Percentiles rank a stretch among this genome's conserved stretches.
These are phyloP conservation scores for Xerocomus spinulosus DNA, from an alignment of 768 basidiomycete genomes.

Conservation along the genomic window DNA sequence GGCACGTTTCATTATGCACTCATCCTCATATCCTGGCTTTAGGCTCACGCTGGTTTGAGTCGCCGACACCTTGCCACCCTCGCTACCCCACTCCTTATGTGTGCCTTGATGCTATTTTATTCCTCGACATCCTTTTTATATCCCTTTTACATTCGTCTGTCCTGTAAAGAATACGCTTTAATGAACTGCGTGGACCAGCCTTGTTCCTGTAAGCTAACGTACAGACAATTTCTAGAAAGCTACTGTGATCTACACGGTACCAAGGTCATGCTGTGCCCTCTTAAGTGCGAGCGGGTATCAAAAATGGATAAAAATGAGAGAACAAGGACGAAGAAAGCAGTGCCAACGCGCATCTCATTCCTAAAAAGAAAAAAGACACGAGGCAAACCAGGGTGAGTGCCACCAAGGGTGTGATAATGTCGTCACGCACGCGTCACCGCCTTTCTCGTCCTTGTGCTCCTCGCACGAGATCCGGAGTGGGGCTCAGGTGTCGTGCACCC, in stretches of 20 bases:
- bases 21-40: background rate
- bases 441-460: too few relatives aligned
- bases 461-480: too few relatives aligned
- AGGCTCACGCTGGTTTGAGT: background rate
- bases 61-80: background rate
- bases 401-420: too few relatives aligned
- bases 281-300: too few relatives aligned
- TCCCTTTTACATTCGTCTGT: background rate
- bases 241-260: background rate
- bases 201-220: background rate
- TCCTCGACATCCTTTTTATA: background rate
- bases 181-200: background rate
- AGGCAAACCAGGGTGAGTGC: too few relatives aligned
- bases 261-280: too few relatives aligned
- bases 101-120: slow-evolving; percentile 6
- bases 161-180: slow-evolving; percentile 6
- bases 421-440: too few relatives aligned
- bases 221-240: background rate
- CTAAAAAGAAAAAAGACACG: too few relatives aligned
- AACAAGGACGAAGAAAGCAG: too few relatives aligned
- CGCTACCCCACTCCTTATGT: slow-evolving; percentile 6
- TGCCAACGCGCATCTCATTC: too few relatives aligned
- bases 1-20: background rate
- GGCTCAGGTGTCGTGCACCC: too few relatives aligned
- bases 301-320: too few relatives aligned